phyloP scores from a whole-genome alignment of 164 flowering plant genomes.

The Berberis vulgaris region DNA sequence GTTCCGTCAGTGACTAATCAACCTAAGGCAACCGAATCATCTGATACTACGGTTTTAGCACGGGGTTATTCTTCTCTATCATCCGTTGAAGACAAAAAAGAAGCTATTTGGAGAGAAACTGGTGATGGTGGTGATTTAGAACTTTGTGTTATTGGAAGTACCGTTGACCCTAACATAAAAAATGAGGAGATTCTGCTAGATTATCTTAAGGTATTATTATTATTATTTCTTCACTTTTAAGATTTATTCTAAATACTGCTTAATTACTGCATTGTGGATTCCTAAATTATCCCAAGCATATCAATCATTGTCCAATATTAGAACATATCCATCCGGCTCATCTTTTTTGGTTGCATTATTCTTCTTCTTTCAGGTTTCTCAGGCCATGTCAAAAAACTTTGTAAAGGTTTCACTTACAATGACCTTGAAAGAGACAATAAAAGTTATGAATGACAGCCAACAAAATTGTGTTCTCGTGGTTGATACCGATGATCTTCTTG shows the following conservation, averaged over 20 bases:
- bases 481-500: constrained; percentile 65
- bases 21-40: constrained; percentile 48
- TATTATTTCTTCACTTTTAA: background rate
- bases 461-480: constrained; percentile 71
- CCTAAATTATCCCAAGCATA: too few species aligned
- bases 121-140: constrained; percentile 41
- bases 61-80: constrained; percentile 63
- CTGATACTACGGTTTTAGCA: constrained; percentile 34
- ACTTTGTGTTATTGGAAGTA: constrained; percentile 47
- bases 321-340: background rate
- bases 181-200: constrained; percentile 60
- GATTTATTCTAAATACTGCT: too few species aligned
- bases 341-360: background rate
- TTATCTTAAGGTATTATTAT: constrained; percentile 53
- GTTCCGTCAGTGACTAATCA: constrained; percentile 91
- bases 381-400: constrained; percentile 70
- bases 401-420: constrained; percentile 36
- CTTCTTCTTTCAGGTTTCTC: constrained; percentile 54
- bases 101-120: constrained; percentile 29
- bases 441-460: constrained; percentile 50
- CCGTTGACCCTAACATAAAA: constrained; percentile 22
- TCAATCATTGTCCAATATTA: too few species aligned
- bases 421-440: constrained; percentile 56
- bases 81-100: constrained; percentile 43
- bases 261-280: too few species aligned